Evolutionary conservation across 2,329 filamentous ascomycete species (phyloP), one percentile per base, ranked within the genome.

Genomic region (Colletotrichum sp.): DNA sequence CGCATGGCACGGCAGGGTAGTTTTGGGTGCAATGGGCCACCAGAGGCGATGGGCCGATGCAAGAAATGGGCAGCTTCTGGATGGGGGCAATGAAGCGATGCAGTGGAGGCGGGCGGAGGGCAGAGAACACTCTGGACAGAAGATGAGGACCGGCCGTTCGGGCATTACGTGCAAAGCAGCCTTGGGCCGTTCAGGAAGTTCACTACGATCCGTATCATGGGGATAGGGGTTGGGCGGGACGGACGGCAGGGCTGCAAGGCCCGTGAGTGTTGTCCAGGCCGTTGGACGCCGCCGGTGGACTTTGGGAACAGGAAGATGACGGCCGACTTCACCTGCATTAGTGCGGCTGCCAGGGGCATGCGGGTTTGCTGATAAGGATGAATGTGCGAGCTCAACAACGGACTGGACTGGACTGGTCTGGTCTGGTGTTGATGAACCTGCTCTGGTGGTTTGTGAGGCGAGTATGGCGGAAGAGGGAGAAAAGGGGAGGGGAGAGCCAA

Each of bases 261-360:
- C 62, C 44, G 44, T 39, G 34, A 39, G 34, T 39, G 21, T 39
- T 36, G 30, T 39, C 24, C 30, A 34, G 60, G 60, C 60, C n/a
- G 60, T 64, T 36, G 60, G 36, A n/a, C 36, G 24, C 60, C 60
- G 60, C 60, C 32, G 32, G 15, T 39, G 32, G 13, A 36, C n/a
- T 59, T n/a, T 15, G 30, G 18, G 28, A 64, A 34, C 16, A n/a
- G 26, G 12, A 34, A 65, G 69, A 68, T 69, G 69, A 69, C 44
- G 64, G 70, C 70, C 63, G 52, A 64, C n/a, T 60, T 73, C 49
- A 63, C 57, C 64, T 76, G 73, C 73, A 69, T 73, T 73, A 69
- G 73, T 69, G 73, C 34, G 21, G 57, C 57, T 76, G 70, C 73
- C 64, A 76, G 73, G 73, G 73, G 57, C 72, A 44, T 72, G 44